Evolutionary conservation across 139 green algal genomes (phyloP).

Genomic region (Chlorella sorokiniana): DNA sequence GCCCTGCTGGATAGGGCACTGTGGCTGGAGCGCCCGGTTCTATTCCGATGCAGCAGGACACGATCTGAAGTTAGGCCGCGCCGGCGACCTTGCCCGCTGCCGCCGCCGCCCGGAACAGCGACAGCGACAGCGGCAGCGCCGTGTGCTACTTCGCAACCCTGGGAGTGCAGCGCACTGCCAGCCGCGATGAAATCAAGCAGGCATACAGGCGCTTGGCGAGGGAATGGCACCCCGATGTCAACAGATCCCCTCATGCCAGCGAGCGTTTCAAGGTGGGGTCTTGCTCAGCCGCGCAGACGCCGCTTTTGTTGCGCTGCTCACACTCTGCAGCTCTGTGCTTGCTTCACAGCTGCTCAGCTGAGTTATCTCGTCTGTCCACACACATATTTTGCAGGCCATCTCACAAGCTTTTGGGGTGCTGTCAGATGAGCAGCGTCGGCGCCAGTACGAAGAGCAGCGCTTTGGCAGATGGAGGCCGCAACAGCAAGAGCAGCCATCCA

Average conservation of each 20-base stretch:
- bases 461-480: not conserved
- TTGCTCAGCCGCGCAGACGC: not conserved
- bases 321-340: not conserved
- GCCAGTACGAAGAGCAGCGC: conserved; percentile 11
- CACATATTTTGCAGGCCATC: conserved; percentile 1
- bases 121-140: not conserved
- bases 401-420: conserved; percentile 17
- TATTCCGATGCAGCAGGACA: too few relatives aligned
- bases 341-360: too few relatives aligned
- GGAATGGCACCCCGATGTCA: conserved; percentile 25
- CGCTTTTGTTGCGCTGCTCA: not conserved
- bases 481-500: not conserved
- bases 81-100: not conserved
- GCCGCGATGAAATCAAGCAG: conserved; percentile 4
- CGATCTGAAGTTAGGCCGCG: too few relatives aligned
- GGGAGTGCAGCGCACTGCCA: not conserved
- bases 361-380: too few relatives aligned
- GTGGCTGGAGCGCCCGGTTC: too few relatives aligned
- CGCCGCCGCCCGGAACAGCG: not conserved
- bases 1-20: too few relatives aligned
- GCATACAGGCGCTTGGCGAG: conserved; percentile 10
- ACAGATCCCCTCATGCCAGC: not conserved
- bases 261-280: conserved; percentile 24
- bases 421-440: conserved; percentile 2
- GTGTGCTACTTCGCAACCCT: conserved; percentile 17